These are phyloP conservation scores for Choanephora cucurbitarum DNA, from an alignment of 371 early-diverging fungal genomes.

Conservation along the genomic window DNA sequence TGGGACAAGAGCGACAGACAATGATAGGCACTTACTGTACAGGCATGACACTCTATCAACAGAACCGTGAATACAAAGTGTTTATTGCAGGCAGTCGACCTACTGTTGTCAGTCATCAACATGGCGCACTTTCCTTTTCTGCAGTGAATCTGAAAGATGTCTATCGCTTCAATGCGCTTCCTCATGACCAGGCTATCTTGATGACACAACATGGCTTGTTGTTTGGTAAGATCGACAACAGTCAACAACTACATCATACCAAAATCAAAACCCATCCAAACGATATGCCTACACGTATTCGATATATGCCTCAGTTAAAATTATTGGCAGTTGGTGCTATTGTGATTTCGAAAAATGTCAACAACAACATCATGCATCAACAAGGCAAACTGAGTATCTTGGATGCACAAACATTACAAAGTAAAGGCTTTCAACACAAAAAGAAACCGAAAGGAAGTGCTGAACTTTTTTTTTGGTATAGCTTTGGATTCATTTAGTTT, in stretches of 20 bases:
- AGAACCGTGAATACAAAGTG: conserved; percentile 51
- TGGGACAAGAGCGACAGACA: conserved; percentile 5
- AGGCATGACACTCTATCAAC: conserved; percentile 18
- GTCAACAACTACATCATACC: conserved; percentile 82
- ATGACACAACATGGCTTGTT: conserved; percentile 59
- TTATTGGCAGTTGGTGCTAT: conserved; percentile 64
- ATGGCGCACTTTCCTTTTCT: conserved; percentile 70
- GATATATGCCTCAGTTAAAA: conserved; percentile 53
- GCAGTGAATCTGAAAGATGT: conserved; percentile 75
- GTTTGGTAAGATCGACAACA: conserved; percentile 76
- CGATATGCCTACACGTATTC: conserved; percentile 69
- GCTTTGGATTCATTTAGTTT: conserved; percentile 40
- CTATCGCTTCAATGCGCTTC: neutral
- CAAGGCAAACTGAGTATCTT: conserved; percentile 62
- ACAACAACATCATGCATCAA: conserved; percentile 42
- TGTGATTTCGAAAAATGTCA: conserved; percentile 21
- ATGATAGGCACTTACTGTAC: conserved; percentile 24
- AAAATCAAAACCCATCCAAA: conserved; percentile 65
- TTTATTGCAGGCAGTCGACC: conserved; percentile 87
- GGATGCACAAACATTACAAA: conserved; percentile 75
- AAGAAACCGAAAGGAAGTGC: neutral
- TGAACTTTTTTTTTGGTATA: conserved; percentile 4
- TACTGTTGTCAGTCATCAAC: conserved; percentile 72
- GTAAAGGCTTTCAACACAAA: too few species aligned
- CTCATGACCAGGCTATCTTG: conserved; percentile 54